phyloP scores from a whole-genome alignment of 108 stramenopile species.

The Bacterosira constricta region DNA sequence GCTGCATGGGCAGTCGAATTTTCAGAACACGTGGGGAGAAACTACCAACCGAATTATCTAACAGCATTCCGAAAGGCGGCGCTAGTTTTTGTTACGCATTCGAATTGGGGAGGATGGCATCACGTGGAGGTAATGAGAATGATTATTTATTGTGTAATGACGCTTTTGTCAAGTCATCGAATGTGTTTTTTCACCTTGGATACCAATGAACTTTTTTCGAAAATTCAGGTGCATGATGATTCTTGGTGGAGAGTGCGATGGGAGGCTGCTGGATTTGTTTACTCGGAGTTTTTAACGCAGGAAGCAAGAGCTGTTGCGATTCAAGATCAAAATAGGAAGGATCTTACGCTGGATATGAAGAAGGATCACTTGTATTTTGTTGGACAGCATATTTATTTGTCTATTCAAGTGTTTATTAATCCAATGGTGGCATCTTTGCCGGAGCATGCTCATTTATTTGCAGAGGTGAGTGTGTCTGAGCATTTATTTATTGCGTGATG shows the following conservation, averaged over 20 bases:
- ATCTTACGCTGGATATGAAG: constrained; percentile 19
- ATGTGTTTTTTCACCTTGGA: neutral
- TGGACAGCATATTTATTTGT: constrained; percentile 55
- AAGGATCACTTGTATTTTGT: constrained; percentile 19
- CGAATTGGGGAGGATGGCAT: constrained; percentile 79
- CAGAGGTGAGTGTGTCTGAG: constrained; percentile 39
- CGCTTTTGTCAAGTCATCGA: too few species aligned
- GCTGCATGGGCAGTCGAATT: constrained; percentile 86
- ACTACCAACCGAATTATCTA: constrained; percentile 81
- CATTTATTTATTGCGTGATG: neutral
- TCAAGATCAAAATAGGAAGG: constrained; percentile 27
- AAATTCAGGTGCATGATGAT: constrained; percentile 36
- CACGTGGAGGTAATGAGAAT: constrained; percentile 48
- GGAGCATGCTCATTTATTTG: constrained; percentile 63
- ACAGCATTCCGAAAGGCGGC: constrained; percentile 81
- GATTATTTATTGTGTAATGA: too few species aligned
- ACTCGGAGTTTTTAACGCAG: constrained; percentile 45
- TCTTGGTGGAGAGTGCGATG: constrained; percentile 76
- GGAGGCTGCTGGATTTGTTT: constrained; percentile 67
- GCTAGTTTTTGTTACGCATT: constrained; percentile 73
- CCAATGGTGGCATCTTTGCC: constrained; percentile 60
- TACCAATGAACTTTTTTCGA: neutral
- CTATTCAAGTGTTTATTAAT: constrained; percentile 56
- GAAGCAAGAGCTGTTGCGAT: constrained; percentile 32
- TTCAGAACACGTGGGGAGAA: constrained; percentile 58